Evolutionary conservation across 2,329 filamentous ascomycete species (phyloP).

Genomic region (Penicillium sp.): DNA sequence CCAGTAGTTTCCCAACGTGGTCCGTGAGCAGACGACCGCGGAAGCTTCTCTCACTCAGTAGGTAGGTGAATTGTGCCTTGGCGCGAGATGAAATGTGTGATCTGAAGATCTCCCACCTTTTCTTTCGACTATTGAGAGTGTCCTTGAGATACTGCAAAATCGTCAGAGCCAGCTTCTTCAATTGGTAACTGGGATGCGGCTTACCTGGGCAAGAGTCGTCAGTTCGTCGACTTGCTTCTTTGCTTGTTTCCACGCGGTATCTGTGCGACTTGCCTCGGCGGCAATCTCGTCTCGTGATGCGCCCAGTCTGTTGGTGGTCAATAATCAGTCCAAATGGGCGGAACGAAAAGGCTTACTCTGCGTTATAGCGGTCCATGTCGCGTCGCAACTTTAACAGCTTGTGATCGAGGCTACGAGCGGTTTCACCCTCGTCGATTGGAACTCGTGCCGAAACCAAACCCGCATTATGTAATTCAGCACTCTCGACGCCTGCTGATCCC

Average conservation of each 20-base stretch:
- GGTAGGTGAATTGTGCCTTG: conserved; percentile 77
- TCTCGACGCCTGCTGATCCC: conserved; percentile 44
- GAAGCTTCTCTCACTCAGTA: conserved; percentile 85
- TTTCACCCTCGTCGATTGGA: conserved; percentile 61
- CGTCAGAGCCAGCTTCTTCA: conserved; percentile 4
- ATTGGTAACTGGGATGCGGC: neutral
- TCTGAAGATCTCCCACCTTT: conserved; percentile 76
- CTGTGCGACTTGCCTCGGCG: conserved; percentile 39
- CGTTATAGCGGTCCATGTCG: conserved; percentile 56
- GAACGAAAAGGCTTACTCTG: conserved; percentile 35
- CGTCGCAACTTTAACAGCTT: conserved; percentile 50
- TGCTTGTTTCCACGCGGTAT: conserved; percentile 35
- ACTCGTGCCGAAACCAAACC: conserved; percentile 54
- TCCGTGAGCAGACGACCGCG: conserved; percentile 74
- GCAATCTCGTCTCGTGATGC: conserved; percentile 62
- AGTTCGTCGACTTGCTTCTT: conserved; percentile 37
- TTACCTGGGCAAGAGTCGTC: conserved; percentile 38
- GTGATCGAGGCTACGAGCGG: conserved; percentile 47
- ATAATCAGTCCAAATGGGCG: neutral
- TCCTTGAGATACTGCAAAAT: conserved; percentile 46
- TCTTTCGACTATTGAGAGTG: conserved; percentile 63
- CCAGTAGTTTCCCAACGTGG: conserved; percentile 67
- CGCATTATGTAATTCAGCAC: conserved; percentile 58
- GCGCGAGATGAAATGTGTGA: conserved; percentile 79
- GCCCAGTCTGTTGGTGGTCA: conserved; percentile 48